Percentiles rank a stretch among this genome's conserved stretches.
phyloP scores from a whole-genome alignment of 2,329 filamentous ascomycete genomes.

The Penicillium sp. region DNA sequence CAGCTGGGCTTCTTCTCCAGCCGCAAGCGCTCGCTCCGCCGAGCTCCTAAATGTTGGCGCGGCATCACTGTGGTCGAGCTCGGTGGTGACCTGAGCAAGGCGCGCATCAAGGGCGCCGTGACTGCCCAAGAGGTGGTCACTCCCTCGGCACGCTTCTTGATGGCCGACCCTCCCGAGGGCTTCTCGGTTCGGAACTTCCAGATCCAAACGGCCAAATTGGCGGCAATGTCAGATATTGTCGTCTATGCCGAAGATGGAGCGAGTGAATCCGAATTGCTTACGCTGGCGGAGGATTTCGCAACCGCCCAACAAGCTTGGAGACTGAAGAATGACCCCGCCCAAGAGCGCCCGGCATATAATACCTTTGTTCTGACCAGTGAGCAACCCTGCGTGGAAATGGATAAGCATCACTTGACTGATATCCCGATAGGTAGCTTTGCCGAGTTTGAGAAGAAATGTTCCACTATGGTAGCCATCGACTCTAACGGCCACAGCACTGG shows the following conservation, averaged over 20 bases:
- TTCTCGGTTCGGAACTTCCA: slow-evolving; percentile 98
- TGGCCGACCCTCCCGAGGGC: slow-evolving; percentile 82
- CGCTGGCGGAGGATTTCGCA: slow-evolving; percentile 65
- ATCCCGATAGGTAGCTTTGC: slow-evolving; percentile 60
- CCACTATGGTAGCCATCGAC: slow-evolving; percentile 74
- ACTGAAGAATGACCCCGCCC: slow-evolving; percentile 60
- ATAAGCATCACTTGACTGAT: slow-evolving; percentile 20
- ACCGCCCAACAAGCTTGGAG: slow-evolving; percentile 76
- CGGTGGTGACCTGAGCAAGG: slow-evolving; percentile 71
- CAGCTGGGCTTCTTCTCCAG: slow-evolving; percentile 88
- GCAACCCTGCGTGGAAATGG: slow-evolving; percentile 20
- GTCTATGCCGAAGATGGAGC: slow-evolving; percentile 77
- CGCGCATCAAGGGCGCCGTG: slow-evolving; percentile 86
- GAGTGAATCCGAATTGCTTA: slow-evolving; percentile 63
- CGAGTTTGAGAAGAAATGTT: slow-evolving; percentile 69
- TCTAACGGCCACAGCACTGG: slow-evolving; percentile 71
- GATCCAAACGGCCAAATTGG: slow-evolving; percentile 87
- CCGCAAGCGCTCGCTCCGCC: slow-evolving; percentile 68
- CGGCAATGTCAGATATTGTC: slow-evolving; percentile 85
- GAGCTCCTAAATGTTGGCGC: slow-evolving; percentile 73
- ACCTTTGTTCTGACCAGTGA: slow-evolving; percentile 73
- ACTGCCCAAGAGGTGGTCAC: slow-evolving; percentile 77
- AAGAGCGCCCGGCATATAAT: slow-evolving; percentile 68
- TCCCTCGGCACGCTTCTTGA: slow-evolving; percentile 65
- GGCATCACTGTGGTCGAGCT: slow-evolving; percentile 86